Evolutionary conservation across 257 asterid species (phyloP).

Genomic region (Solanum paucissectum): DNA sequence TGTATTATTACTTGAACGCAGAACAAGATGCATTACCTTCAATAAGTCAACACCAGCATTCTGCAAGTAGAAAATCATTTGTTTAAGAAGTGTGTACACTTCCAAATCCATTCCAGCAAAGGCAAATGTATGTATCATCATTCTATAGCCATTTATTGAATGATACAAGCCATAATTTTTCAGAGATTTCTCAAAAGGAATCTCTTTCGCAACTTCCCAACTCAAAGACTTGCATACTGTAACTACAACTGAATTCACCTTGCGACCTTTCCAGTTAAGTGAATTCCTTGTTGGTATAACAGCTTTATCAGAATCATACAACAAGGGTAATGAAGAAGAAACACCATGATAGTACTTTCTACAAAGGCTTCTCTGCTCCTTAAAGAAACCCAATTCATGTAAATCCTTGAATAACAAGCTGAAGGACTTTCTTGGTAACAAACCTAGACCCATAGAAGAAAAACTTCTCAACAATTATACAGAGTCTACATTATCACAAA

Average conservation of each 20-base stretch:
- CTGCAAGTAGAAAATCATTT: slow-evolving; percentile 29
- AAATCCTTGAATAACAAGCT: slow-evolving; percentile 6
- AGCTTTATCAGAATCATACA: slow-evolving; percentile 31
- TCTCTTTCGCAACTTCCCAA: slow-evolving; percentile 28
- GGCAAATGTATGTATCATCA: slow-evolving; percentile 36
- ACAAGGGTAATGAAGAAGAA: neutral
- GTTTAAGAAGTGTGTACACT: slow-evolving; percentile 39
- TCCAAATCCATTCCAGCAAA: slow-evolving; percentile 39
- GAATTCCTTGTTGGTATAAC: neutral
- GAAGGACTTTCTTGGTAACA: slow-evolving; percentile 18
- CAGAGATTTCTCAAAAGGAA: slow-evolving; percentile 25
- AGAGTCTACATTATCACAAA: neutral
- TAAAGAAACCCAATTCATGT: slow-evolving; percentile 7
- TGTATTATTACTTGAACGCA: slow-evolving; percentile 14
- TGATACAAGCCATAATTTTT: slow-evolving; percentile 33
- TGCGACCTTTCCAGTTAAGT: slow-evolving; percentile 1
- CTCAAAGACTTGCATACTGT: slow-evolving; percentile 48
- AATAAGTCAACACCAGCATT: slow-evolving; percentile 22
- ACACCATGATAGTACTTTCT: slow-evolving; percentile 19
- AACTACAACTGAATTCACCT: slow-evolving; percentile 31
- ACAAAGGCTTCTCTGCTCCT: slow-evolving; percentile 6
- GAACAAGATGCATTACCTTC: slow-evolving; percentile 13
- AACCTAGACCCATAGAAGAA: slow-evolving; percentile 37
- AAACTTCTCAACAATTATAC: slow-evolving; percentile 1
- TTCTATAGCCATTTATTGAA: slow-evolving; percentile 23